Evolutionary conservation across 768 basidiomycete species (phyloP).

Genomic region (Crassisporium funariophilum): DNA sequence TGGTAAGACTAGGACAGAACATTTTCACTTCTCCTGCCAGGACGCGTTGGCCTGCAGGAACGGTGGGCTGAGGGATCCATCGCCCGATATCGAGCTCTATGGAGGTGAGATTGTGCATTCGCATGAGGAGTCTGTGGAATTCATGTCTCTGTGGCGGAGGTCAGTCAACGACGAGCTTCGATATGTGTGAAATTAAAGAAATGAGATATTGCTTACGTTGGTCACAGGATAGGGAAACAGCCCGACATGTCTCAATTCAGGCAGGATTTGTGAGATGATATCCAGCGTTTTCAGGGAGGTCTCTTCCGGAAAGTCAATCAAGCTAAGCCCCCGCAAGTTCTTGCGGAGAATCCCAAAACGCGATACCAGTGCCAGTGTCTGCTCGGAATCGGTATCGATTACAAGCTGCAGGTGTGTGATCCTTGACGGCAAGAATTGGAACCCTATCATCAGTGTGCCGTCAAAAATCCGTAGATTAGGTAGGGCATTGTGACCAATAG

Average conservation of each 20-base stretch:
- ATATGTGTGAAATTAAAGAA: background rate
- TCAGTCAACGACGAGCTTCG: background rate
- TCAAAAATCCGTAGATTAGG: constrained; percentile 47
- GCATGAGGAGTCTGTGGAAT: constrained; percentile 27
- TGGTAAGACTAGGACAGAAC: constrained; percentile 28
- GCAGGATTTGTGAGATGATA: constrained; percentile 22
- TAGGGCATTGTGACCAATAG: constrained; percentile 24
- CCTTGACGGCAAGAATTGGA: constrained; percentile 39
- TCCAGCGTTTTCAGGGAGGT: constrained; percentile 20
- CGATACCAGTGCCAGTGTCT: constrained; percentile 29
- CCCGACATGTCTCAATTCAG: constrained; percentile 29
- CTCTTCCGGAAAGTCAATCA: constrained; percentile 33
- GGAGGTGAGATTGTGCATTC: constrained; percentile 27
- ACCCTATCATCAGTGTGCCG: constrained; percentile 43
- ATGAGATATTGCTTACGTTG: constrained; percentile 19
- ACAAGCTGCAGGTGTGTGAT: constrained; percentile 48
- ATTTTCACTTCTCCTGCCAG: constrained; percentile 34
- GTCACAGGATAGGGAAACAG: constrained; percentile 30
- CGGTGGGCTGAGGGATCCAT: constrained; percentile 29
- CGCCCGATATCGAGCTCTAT: constrained; percentile 36
- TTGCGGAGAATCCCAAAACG: constrained; percentile 26
- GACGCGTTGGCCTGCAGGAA: constrained; percentile 25
- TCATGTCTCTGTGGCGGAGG: constrained; percentile 26
- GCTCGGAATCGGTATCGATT: constrained; percentile 39
- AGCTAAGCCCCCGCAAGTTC: constrained; percentile 29